Evolutionary conservation across 768 basidiomycete species (phyloP), one percentile per base, ranked within the genome.

Genomic region (Mycena latifolia): DNA sequence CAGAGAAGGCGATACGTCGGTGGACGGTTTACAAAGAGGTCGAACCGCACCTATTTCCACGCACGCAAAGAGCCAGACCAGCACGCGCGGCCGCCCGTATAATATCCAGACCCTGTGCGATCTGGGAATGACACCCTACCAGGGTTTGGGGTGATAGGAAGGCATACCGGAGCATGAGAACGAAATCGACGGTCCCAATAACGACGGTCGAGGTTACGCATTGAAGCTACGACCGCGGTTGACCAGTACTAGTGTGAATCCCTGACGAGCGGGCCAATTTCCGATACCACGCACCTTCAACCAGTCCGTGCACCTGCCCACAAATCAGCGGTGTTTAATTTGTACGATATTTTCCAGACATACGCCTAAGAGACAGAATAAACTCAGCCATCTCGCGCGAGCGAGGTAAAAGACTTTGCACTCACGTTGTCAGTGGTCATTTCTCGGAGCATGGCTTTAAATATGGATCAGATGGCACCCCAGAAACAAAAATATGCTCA

Each of bases 61-160:
- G 29, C 2, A n/a, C 2, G 31, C 29, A 22, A 63, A 57, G 20
- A 63, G 37, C 62, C 62, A 63, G 48, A 56, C 18, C n/a, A 63
- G 24, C 1, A 45, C 4, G 3, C 47, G 35, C 4, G 62, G 62
- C 8, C 55, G 35, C 4, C 55, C 55, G 29, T 56, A 63, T 50
- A 63, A 25, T 22, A 63, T 63, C 62, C 62, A 63, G 15, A 63
- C 62, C 22, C 55, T 63, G 27, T 4, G 41, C 41, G 6, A n/a
- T 43, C 5, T n/a, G 15, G 15, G 37, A 17, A 39, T 3, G 17
- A 39, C 17, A 18, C 14, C 8, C 33, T 7, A 35, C 33, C 33
- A 35, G 8, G 33, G n/a, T n/a, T n/a, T n/a, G n/a, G n/a, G n/a
- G n/a, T n/a, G n/a, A n/a, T n/a, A n/a, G n/a, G n/a, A n/a, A n/a